phyloP scores from a whole-genome alignment of 805 yeast species.

The Candida lessepsii region DNA sequence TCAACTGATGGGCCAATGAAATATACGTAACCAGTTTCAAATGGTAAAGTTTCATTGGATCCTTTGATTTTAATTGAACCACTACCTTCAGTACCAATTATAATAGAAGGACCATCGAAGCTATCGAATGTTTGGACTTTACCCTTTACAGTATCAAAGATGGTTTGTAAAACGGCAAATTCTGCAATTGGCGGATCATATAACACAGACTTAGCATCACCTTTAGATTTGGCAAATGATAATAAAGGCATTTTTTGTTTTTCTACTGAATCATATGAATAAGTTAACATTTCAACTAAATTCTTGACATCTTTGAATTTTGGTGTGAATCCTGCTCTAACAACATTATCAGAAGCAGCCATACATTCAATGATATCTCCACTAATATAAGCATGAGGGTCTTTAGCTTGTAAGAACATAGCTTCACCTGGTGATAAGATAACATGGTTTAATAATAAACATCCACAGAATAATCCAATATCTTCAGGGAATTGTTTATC shows the following conservation, averaged over 20 bases:
- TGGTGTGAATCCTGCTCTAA: conserved; percentile 99
- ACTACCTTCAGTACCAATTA: conserved; percentile 78
- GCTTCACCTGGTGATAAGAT: conserved; percentile 86
- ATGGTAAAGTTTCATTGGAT: conserved; percentile 26
- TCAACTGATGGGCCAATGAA: conserved; percentile 79
- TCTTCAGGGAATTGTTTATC: conserved; percentile 90
- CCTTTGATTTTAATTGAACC: conserved; percentile 56
- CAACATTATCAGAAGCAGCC: conserved; percentile 99
- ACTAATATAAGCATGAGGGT: conserved; percentile 95
- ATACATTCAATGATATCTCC: conserved; percentile 99
- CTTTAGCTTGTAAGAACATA: conserved; percentile 93
- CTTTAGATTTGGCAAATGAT: conserved; percentile 56
- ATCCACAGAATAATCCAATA: conserved; percentile 94
- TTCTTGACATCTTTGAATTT: conserved; percentile 94
- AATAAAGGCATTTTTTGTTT: conserved; percentile 86
- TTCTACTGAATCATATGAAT: conserved; percentile 82
- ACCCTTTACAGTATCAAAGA: conserved; percentile 47
- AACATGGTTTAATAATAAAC: conserved; percentile 88
- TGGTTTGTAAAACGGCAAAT: conserved; percentile 87
- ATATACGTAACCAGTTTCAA: conserved; percentile 74
- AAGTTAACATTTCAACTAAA: conserved; percentile 87
- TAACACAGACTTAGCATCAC: conserved; percentile 61
- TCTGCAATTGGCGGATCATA: conserved; percentile 97
- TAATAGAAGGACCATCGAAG: conserved; percentile 83
- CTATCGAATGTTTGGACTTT: conserved; percentile 56